A percentile compares a stretch with the other conserved stretches of the same genome.
Evolutionary conservation across 179 eudicot genomes (phyloP).

Genomic region (Pouteria campechiana): DNA sequence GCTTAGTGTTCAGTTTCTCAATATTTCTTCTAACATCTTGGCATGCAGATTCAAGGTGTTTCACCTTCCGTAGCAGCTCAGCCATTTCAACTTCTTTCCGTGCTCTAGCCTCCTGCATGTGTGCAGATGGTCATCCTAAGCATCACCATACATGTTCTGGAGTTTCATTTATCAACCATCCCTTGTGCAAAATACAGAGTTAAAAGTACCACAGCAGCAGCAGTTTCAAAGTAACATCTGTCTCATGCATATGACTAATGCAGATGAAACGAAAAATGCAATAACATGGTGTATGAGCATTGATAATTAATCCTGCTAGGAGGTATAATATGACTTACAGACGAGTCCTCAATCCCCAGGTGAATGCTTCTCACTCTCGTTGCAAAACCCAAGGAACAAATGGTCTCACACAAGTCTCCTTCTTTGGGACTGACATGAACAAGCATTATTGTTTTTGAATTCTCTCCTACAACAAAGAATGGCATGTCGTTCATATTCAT

Average conservation of each 20-base stretch:
- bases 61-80: conserved; percentile 10
- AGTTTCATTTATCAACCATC: too few species aligned
- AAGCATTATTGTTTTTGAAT: conserved; percentile 20
- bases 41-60: conserved; percentile 8
- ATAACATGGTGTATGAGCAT: conserved; percentile 1
- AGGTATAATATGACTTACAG: conserved; percentile 12
- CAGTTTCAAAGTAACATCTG: neutral
- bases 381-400: conserved; percentile 15
- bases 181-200: neutral
- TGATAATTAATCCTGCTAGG: too few species aligned
- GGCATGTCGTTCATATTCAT: neutral
- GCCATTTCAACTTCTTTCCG: conserved; percentile 8
- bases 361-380: conserved; percentile 14
- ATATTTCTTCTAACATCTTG: conserved; percentile 5
- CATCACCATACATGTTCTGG: too few species aligned
- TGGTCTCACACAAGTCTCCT: conserved; percentile 19
- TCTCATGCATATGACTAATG: too few species aligned
- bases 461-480: conserved; percentile 6
- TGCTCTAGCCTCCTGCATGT: conserved; percentile 9
- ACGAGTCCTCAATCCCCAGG: conserved; percentile 10
- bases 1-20: conserved; percentile 5
- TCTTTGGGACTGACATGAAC: conserved; percentile 17
- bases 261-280: neutral
- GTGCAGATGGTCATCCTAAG: neutral
- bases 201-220: neutral